Base-by-base conservation (phyloP, 2,329 filamentous ascomycete genomes). In the Pezicula rhizophila region DNA sequence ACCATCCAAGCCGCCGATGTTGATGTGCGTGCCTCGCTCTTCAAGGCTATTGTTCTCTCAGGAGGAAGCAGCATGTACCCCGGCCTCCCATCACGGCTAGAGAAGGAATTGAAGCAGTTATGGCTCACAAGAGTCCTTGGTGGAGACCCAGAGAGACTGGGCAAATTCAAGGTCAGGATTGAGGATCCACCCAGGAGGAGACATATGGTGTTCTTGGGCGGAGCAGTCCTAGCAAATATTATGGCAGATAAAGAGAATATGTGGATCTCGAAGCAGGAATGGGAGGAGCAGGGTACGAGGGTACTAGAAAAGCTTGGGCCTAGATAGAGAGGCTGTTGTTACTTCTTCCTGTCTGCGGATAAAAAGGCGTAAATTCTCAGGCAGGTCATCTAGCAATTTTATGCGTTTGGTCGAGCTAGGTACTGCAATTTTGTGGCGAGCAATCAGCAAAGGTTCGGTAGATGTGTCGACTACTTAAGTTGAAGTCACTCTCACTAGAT, bases 141-240 rank as follows among this genome's bases (percentile, higher is more conserved):
- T 51, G 91, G 92, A 51, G 90, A 99, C 70, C 92, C 93, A 1
- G 92, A 97, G 72, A 82, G 93, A 58, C 70, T 99, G 64, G 89
- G 82, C 83, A 99, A 97, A 83, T 99, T 99, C 80, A 99, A 97
- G 81, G 92, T 99, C 58, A 83, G 93, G 69, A 97, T 99, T 76
- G 93, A 99, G 70, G 93, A 99, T 68, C 93, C 93, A 45, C 93
- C 93, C 31, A 81, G 93, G 71, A 82, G 93, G 73, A 80, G 92
- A 70, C 93, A 99, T 76, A 97, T 99, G 91, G 93, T 99, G n/a
- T 97, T 99, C 78, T 73, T 99, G 48, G 93, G 93, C 50, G 93
- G 93, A 60, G 93, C 93, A 23, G 93, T 99, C 54, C 75, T 99
- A 62, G 93, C 93, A 60, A 97, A 97, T 68, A 95, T 99, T 69